These are phyloP conservation scores for Malus sieversii DNA, from an alignment of 306 rosid species.

Conservation along the genomic window DNA sequence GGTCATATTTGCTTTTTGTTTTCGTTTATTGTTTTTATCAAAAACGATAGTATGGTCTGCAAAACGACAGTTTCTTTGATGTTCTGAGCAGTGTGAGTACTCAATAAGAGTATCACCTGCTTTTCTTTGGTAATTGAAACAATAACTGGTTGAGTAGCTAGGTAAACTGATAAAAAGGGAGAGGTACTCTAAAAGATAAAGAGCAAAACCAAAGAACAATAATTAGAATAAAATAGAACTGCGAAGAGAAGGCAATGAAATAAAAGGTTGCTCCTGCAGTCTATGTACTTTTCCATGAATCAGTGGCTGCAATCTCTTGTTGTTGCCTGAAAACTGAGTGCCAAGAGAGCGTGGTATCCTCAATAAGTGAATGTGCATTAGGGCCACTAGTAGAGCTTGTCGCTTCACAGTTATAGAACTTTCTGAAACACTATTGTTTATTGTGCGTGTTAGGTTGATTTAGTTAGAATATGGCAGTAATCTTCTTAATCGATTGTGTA, in stretches of 20 bases:
- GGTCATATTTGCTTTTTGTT: not conserved
- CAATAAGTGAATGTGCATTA: not conserved
- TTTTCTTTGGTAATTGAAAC: not conserved
- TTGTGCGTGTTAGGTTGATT: not conserved
- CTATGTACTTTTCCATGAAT: not conserved
- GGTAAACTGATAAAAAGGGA: not conserved
- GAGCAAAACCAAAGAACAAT: not conserved
- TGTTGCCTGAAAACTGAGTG: not conserved
- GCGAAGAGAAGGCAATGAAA: not conserved
- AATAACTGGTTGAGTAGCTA: not conserved
- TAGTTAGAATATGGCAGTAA: not conserved
- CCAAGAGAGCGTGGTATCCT: not conserved
- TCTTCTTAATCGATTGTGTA: not conserved
- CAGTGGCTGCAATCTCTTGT: not conserved
- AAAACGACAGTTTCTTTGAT: not conserved
- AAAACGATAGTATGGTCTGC: too few species aligned
- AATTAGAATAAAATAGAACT: not conserved
- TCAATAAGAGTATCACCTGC: not conserved
- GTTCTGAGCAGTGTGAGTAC: not conserved
- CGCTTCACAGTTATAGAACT: not conserved
- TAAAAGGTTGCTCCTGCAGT: not conserved
- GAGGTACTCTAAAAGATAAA: not conserved
- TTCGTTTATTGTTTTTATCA: not conserved
- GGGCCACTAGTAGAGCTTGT: not conserved
- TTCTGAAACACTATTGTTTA: not conserved